phyloP scores from a whole-genome alignment of 129 eudicot species.

The sunflower (Helianthus annuus) region HanXRQr2.0-SUNRISE NC_035436.2:183121663-183122162 shows the following conservation, averaged over 20 bases:
- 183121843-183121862: constrained; percentile 57
- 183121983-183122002: constrained; percentile 64
- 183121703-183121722: not conserved
- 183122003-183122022: constrained; percentile 86
- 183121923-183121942: constrained; percentile 68
- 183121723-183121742: constrained; percentile 21
- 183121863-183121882: constrained; percentile 61
- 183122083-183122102: constrained; percentile 64
- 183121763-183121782: constrained; percentile 81
- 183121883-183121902: constrained; percentile 55
- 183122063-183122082: constrained; percentile 52
- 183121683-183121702: not conserved
- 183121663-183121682: not conserved
- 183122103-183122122: constrained; percentile 63
- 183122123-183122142: constrained; percentile 54
- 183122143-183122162: constrained; percentile 57
- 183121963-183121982: constrained; percentile 78
- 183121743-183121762: constrained; percentile 62
- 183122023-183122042: constrained; percentile 53
- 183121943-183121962: constrained; percentile 66
- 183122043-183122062: constrained; percentile 34
- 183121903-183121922: constrained; percentile 52
- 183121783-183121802: constrained; percentile 79
- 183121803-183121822: constrained; percentile 89
- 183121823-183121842: constrained; percentile 61